Percentiles rank a stretch among this genome's conserved stretches.
phyloP scores from a whole-genome alignment of 208 protist genomes.

The Leishmania major region DNA sequence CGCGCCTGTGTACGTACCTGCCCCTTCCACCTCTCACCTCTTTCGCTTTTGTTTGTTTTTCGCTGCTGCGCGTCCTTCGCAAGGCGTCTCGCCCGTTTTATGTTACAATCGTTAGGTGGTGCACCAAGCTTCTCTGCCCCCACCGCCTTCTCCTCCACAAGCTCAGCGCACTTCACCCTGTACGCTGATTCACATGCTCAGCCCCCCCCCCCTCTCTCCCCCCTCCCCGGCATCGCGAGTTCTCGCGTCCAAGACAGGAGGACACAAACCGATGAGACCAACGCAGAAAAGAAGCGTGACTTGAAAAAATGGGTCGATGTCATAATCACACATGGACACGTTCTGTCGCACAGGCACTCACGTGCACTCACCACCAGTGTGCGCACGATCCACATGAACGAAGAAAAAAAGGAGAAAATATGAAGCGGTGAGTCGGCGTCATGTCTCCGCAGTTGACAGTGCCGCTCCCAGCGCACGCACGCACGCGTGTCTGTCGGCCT shows the following conservation, averaged over 20 bases:
- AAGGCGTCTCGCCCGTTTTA: no score
- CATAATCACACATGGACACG: neutral
- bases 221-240: neutral
- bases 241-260: neutral
- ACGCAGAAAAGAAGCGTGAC: neutral
- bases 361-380: neutral
- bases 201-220: neutral
- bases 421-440: neutral
- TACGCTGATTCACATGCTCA: neutral
- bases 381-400: neutral
- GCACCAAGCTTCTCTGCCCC: neutral
- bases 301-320: neutral
- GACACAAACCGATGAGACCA: neutral
- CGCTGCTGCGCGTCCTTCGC: no score
- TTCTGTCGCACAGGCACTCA: neutral
- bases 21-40: neutral
- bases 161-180: neutral
- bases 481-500: neutral
- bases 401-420: neutral
- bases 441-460: neutral
- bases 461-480: neutral
- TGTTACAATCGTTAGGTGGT: no score
- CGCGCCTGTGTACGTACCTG: neutral
- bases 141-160: neutral
- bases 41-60: no score